These are phyloP conservation scores for Aspergillus arachidicola DNA, from an alignment of 2,329 filamentous ascomycete genomes.

Conservation along the genomic window DNA sequence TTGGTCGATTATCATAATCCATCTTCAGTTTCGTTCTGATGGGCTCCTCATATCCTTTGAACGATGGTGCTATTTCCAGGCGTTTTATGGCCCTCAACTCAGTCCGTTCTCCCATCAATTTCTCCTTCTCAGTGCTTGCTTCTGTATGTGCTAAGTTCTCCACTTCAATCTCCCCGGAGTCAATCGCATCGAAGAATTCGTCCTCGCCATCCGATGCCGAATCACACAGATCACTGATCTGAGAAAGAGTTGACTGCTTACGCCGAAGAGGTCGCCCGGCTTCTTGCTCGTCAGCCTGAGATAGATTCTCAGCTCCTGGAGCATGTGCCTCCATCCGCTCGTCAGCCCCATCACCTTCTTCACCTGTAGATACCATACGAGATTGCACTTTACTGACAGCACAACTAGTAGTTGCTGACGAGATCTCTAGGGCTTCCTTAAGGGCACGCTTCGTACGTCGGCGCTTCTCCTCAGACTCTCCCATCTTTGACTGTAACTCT, in stretches of 20 bases:
- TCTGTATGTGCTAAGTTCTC: slow-evolving; percentile 61
- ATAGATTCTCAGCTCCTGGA: slow-evolving; percentile 15
- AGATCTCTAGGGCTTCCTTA: slow-evolving; percentile 75
- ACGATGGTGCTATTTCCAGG: slow-evolving; percentile 73
- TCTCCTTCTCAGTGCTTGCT: slow-evolving; percentile 50
- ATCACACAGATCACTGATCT: slow-evolving; percentile 72
- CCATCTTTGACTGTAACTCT: slow-evolving; percentile 81
- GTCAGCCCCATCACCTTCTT: slow-evolving; percentile 35
- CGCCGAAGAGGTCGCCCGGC: slow-evolving; percentile 47
- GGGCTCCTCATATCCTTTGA: slow-evolving; percentile 89
- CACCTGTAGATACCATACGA: slow-evolving; percentile 37
- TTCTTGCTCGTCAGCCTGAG: slow-evolving; percentile 11
- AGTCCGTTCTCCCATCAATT: slow-evolving; percentile 40
- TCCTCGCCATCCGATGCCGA: slow-evolving; percentile 75
- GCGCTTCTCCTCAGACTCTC: slow-evolving; percentile 86
- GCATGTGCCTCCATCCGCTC: slow-evolving; percentile 35
- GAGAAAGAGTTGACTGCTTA: slow-evolving; percentile 67
- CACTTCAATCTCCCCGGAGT: slow-evolving; percentile 81
- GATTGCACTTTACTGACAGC: slow-evolving; percentile 35
- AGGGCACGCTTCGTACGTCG: slow-evolving; percentile 87
- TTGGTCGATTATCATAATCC: slow-evolving; percentile 89
- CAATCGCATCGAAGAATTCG: slow-evolving; percentile 96
- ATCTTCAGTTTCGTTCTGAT: slow-evolving; percentile 78
- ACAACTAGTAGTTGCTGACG: slow-evolving; percentile 43
- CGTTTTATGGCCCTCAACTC: slow-evolving; percentile 53